Base-by-base conservation (phyloP, 2,329 filamentous ascomycete genomes). In the Macrophomina phaseolina region DNA sequence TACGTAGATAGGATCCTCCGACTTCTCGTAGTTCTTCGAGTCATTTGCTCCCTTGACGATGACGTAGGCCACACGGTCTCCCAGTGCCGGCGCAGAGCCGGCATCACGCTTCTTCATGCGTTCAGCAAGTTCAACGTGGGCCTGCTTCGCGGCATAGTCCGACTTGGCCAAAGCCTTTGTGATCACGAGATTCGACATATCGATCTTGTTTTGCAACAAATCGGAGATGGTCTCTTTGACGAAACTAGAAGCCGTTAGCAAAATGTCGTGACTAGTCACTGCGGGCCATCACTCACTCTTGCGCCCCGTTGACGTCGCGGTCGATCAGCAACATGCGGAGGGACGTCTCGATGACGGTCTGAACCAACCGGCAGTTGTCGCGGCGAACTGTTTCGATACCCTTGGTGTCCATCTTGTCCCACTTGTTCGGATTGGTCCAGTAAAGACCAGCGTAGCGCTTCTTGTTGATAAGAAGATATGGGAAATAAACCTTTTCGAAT, bases 331-430 rank as follows among this genome's bases (percentile, higher is more conserved):
- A 92, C 90, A 97, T 98, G 71, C 93, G 88, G 70, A 99, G 81
- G 28, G 97, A 94, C 66, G 95, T 98, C 80, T 99, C 95, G 74
- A 99, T 98, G 67, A 98, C 95, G 3, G 91, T 97, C 79, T 98
- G 94, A 16, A 98, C 95, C 68, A 99, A 83, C 63, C 95, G 85
- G 77, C 95, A 99, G 77, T 99, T 99, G 79, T 99, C 95, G 85
- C 95, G 87, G 71, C 95, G 90, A 55, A 99, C 96, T 3, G 95
- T 99, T 81, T 99, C 95, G 71, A 99, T 98, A 85, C 95, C 95
- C 79, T 99, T 99, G 68, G 93, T 98, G 80, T 99, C 95, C 96
- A 99, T 99, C 84, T 98, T 99, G 86, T 99, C 96, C 78, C 91
- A 95, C 80, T 97, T 97, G 49, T 94, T 87, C 0, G 94, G 88